Evolutionary conservation across 1,139 yeast genomes (phyloP).

Genomic region (Hansenula anomala): DNA sequence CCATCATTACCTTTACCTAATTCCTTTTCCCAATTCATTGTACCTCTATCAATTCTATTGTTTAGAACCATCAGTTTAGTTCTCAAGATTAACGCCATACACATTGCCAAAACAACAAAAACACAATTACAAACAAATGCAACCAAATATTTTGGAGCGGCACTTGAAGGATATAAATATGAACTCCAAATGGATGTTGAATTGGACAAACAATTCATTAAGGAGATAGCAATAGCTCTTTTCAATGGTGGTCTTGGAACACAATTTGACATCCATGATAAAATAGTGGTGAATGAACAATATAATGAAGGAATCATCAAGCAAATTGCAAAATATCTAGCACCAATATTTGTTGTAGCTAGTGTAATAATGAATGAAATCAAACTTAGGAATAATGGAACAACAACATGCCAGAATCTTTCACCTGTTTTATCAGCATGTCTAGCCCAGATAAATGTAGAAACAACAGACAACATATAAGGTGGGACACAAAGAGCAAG

Average conservation of each 20-base stretch:
- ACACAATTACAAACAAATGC: slow-evolving; percentile 48
- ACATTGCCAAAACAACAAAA: slow-evolving; percentile 37
- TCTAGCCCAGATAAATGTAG: slow-evolving; percentile 49
- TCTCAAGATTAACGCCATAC: slow-evolving; percentile 36
- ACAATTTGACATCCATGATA: slow-evolving; percentile 52
- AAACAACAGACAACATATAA: slow-evolving; percentile 44
- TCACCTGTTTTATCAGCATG: slow-evolving; percentile 58
- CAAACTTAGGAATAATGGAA: slow-evolving; percentile 41
- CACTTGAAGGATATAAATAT: slow-evolving; percentile 38
- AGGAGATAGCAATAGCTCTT: slow-evolving; percentile 47
- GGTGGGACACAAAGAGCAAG: slow-evolving; percentile 59
- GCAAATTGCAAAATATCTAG: slow-evolving; percentile 59
- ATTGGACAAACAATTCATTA: slow-evolving; percentile 48
- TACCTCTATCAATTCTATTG: slow-evolving; percentile 38
- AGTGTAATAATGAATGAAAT: slow-evolving; percentile 50
- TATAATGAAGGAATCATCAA: slow-evolving; percentile 55
- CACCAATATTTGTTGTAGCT: slow-evolving; percentile 50
- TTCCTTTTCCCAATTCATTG: slow-evolving; percentile 49
- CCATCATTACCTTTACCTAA: slow-evolving; percentile 41
- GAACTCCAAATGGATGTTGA: slow-evolving; percentile 53
- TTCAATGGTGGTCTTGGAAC: slow-evolving; percentile 43
- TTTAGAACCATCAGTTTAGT: slow-evolving; percentile 35
- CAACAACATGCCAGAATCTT: slow-evolving; percentile 46
- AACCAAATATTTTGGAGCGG: slow-evolving; percentile 39
- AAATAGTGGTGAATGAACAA: slow-evolving; percentile 49